Conservation (phyloP, 2,329 filamentous ascomycete genomes). For the Didymella keratinophila region DNA sequence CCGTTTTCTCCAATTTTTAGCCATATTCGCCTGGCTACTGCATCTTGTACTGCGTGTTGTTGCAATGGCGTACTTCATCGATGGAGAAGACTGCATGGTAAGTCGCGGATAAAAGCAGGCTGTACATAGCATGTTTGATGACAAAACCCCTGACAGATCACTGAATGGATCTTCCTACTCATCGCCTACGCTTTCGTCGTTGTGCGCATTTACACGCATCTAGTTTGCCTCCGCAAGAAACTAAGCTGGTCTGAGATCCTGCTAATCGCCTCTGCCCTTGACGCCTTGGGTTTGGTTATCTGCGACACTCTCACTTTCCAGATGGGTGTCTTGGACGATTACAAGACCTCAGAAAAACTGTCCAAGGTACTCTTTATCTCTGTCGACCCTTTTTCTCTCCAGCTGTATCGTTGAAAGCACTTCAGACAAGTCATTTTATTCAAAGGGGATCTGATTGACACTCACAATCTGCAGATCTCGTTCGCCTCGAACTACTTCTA, state of each 20-base stretch:
- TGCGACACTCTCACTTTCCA: conserved; percentile 29
- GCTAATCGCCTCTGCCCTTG: conserved; percentile 26
- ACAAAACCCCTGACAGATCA: conserved; percentile 19
- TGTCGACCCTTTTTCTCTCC: too few species aligned
- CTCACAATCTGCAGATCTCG: conserved; percentile 24
- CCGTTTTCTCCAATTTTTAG: too few species aligned
- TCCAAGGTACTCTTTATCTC: conserved; percentile 24
- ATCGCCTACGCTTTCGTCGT: conserved; percentile 30
- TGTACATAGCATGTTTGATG: neutral
- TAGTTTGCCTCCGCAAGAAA: conserved; percentile 25
- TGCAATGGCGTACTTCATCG: conserved; percentile 25
- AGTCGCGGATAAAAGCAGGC: neutral
- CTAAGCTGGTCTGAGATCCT: conserved; percentile 28
- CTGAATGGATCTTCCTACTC: conserved; percentile 30
- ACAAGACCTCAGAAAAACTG: conserved; percentile 26
- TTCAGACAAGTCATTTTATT: too few species aligned
- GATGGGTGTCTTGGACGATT: conserved; percentile 31
- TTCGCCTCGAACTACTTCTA: conserved; percentile 38
- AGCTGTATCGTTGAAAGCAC: neutral
- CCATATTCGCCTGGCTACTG: too few species aligned
- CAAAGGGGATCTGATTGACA: too few species aligned
- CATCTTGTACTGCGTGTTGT: too few species aligned
- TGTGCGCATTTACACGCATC: conserved; percentile 25
- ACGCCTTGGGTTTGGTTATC: conserved; percentile 25
- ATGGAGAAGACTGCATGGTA: conserved; percentile 32